Base-by-base conservation (phyloP, 179 eudicot species). In the Silene coronaria region DNA sequence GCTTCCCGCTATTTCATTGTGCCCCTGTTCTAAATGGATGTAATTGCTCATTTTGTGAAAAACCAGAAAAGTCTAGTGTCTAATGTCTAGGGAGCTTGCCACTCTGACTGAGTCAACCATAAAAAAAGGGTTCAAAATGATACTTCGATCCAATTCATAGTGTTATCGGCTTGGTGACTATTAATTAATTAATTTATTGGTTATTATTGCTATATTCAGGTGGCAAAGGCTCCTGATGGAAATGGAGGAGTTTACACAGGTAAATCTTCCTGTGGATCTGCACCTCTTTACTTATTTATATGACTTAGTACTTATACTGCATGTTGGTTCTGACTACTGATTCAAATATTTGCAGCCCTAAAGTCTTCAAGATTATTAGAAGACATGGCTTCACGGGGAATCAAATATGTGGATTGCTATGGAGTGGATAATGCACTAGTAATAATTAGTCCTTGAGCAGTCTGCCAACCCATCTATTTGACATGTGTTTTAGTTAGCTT, bases 211-310 rank as follows among this genome's bases (percentile, higher is more conserved):
- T 68, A 45, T 81, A 61, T 69, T 88, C 32, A 95, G 97, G 90
- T 95, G 67, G 99, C 99, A 59, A 89, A 86, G 85, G 85, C 99
- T 77, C 99, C 99, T 51, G 97, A 95, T 87, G 99, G 99, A 65
- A 95, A 95, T 82, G 99, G 99, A 84, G 99, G 97, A 85, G 93
- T 95, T 69, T 95, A 89, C 84, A 76, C 93, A 75, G 98, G 98
- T 94, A 76, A 53, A 57, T 14, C 59, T 9, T 36, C 48, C 17
- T n/a, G 17, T 17, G 57, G 36, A 48, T 68, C 60, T 17, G 19
- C 19, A 11, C 32, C 60, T 24, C 12, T 67, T 28, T 9, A 21
- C 13, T 72, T 7, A 45, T 17, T 46, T 68, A 16, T 13, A 65
- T 30, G 42, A 48, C 30, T 23, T 42, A 11, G 42, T 27, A 19